phyloP scores from a whole-genome alignment of 2,329 filamentous ascomycete species.

The Stachybotrys chartarum region DNA sequence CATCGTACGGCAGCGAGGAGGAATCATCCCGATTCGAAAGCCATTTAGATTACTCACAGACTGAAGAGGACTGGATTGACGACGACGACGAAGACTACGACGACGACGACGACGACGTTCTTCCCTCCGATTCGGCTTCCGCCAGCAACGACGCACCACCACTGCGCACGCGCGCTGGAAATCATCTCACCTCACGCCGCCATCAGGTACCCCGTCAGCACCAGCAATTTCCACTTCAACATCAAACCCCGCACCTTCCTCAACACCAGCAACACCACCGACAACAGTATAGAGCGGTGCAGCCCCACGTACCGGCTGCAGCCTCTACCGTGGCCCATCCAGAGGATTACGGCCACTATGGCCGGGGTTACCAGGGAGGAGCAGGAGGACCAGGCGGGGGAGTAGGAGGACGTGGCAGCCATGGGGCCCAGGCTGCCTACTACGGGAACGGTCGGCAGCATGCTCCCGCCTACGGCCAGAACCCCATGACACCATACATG shows the following conservation, averaged over 20 bases:
- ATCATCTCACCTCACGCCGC: constrained; percentile 16
- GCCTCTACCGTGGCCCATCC: constrained; percentile 57
- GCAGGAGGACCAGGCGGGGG: no score
- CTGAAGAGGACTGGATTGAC: constrained; percentile 15
- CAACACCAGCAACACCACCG: constrained; percentile 28
- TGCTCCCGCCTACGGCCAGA: constrained; percentile 35
- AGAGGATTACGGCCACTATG: constrained; percentile 52
- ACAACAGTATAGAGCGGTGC: constrained; percentile 30
- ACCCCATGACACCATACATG: constrained; percentile 38
- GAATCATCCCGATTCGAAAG: constrained; percentile 26
- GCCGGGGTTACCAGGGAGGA: constrained; percentile 20
- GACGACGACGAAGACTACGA: constrained; percentile 34
- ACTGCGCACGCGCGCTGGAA: constrained; percentile 12
- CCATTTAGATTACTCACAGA: constrained; percentile 17
- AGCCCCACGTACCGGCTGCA: constrained; percentile 32
- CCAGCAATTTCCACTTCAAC: constrained; percentile 28
- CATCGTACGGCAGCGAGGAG: constrained; percentile 32
- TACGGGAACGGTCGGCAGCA: constrained; percentile 23
- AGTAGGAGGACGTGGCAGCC: constrained; percentile 1
- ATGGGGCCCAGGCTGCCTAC: constrained; percentile 5
- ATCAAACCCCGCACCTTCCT: background rate
- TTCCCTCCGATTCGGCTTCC: constrained; percentile 54
- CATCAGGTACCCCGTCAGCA: constrained; percentile 24
- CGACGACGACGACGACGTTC: constrained; percentile 41
- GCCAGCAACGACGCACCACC: constrained; percentile 24